Evolutionary conservation across 495 filamentous ascomycete genomes (phyloP).

Genomic region (Penicillium angulare): DNA sequence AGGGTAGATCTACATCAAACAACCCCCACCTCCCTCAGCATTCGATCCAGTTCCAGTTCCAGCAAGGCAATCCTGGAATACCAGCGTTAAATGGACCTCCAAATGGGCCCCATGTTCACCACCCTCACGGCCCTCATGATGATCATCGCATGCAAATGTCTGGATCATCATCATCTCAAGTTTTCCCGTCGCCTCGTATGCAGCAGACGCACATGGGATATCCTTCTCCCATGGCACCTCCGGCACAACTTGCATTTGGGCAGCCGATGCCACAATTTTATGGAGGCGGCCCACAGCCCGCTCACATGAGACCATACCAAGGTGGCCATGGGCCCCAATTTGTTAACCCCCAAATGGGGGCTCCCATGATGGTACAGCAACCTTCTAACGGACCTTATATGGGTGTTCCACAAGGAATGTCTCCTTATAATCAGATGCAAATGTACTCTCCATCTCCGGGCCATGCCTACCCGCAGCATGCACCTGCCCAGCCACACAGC

Average conservation of each 20-base stretch:
- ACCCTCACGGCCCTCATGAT: conserved; percentile 64
- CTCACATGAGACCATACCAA: conserved; percentile 42
- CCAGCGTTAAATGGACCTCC: conserved; percentile 52
- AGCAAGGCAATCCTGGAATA: conserved; percentile 44
- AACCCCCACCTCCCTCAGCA: conserved; percentile 68
- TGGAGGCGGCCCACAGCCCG: conserved; percentile 44
- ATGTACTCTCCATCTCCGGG: conserved; percentile 70
- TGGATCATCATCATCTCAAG: conserved; percentile 72
- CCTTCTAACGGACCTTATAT: conserved; percentile 58
- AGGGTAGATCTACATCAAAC: conserved; percentile 57
- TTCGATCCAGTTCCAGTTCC: conserved; percentile 68
- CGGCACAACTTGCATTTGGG: conserved; percentile 66
- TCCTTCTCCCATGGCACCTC: conserved; percentile 65
- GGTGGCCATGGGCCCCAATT: conserved; percentile 62
- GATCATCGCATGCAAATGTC: conserved; percentile 83
- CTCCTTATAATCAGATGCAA: conserved; percentile 63
- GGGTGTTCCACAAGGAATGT: conserved; percentile 54
- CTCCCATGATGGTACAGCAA: conserved; percentile 80
- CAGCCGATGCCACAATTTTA: conserved; percentile 71
- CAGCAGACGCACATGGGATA: conserved; percentile 68
- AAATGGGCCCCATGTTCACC: conserved; percentile 65
- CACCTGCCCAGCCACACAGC: conserved; percentile 65
- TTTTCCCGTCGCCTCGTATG: conserved; percentile 75
- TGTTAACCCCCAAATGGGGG: conserved; percentile 65
- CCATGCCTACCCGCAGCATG: conserved; percentile 63